A percentile compares a stretch with the other conserved stretches of the same genome.
phyloP scores from a whole-genome alignment of 148 eudicot species.

The Beta vulgaris region DNA sequence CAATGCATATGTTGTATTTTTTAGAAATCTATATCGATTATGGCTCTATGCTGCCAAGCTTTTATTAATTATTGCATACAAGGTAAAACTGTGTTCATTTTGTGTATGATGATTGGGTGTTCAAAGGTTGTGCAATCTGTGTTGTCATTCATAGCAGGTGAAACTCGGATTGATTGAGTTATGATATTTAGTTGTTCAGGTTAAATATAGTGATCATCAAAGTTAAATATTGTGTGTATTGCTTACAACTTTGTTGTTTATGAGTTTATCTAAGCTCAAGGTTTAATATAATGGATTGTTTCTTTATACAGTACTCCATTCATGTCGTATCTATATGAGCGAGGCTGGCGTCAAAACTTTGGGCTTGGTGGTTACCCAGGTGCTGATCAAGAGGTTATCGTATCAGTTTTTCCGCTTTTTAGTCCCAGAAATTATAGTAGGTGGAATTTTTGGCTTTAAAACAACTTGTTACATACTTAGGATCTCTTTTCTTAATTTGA shows the following conservation, averaged over 20 bases:
- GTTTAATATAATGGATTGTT: conserved; percentile 6
- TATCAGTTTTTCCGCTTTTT: background rate
- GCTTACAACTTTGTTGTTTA: background rate
- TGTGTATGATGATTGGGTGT: no score
- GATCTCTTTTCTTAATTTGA: background rate
- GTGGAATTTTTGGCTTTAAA: background rate
- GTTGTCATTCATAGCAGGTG: no score
- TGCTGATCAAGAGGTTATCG: conserved; percentile 68
- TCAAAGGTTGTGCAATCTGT: no score
- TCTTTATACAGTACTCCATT: conserved; percentile 51
- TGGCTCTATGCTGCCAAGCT: no score
- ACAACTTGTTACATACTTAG: background rate
- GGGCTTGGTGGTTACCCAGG: conserved; percentile 83
- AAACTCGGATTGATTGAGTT: no score
- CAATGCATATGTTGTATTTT: no score
- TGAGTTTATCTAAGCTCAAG: conserved; percentile 6
- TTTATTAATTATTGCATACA: no score
- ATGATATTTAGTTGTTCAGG: no score
- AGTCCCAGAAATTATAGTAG: background rate
- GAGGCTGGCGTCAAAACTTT: conserved; percentile 97
- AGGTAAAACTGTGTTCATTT: no score
- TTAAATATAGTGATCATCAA: no score
- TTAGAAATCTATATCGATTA: no score
- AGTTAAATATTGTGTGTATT: conserved; percentile 19
- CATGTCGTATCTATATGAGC: conserved; percentile 83